phyloP scores from a whole-genome alignment of 2,329 filamentous ascomycete genomes.

The Albifimbria verrucaria region DNA sequence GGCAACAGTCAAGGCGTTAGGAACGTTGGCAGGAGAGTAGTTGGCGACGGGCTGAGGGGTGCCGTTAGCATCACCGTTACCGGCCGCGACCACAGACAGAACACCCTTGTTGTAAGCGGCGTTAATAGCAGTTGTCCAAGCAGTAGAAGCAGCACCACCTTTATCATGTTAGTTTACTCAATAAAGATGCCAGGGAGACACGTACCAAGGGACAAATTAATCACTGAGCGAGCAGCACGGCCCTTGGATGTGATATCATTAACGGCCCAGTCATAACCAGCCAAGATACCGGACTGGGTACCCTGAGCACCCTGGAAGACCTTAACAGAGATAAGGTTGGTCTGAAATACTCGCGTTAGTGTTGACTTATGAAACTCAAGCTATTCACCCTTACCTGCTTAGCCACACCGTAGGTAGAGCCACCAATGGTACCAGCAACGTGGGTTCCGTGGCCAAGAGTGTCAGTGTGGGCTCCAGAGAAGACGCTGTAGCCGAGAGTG shows the following conservation, averaged over 20 bases:
- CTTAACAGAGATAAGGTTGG: conserved; percentile 30
- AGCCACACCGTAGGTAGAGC: conserved; percentile 35
- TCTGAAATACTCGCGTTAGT: conserved; percentile 5
- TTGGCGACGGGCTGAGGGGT: background rate
- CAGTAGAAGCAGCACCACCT: background rate
- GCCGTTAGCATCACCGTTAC: conserved; percentile 15
- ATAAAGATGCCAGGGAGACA: background rate
- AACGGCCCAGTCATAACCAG: conserved; percentile 38
- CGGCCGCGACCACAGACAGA: conserved; percentile 36
- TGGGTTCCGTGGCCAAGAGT: conserved; percentile 34
- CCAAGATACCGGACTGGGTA: conserved; percentile 30
- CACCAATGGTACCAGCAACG: conserved; percentile 30
- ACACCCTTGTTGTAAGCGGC: conserved; percentile 17
- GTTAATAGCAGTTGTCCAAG: conserved; percentile 12
- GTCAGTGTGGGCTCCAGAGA: conserved; percentile 24
- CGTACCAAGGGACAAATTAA: conserved; percentile 41
- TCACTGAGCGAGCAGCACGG: conserved; percentile 26
- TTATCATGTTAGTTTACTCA: conserved; percentile 20
- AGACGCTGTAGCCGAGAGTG: conserved; percentile 33
- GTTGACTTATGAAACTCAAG: background rate
- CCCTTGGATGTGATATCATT: conserved; percentile 27
- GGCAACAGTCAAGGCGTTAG: conserved; percentile 22
- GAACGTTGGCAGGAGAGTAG: conserved; percentile 18
- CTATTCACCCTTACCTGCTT: conserved; percentile 29
- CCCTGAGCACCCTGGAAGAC: conserved; percentile 11